Evolutionary conservation across 2,329 filamentous ascomycete species (phyloP).

Genomic region (Colletotrichum tanaceti): DNA sequence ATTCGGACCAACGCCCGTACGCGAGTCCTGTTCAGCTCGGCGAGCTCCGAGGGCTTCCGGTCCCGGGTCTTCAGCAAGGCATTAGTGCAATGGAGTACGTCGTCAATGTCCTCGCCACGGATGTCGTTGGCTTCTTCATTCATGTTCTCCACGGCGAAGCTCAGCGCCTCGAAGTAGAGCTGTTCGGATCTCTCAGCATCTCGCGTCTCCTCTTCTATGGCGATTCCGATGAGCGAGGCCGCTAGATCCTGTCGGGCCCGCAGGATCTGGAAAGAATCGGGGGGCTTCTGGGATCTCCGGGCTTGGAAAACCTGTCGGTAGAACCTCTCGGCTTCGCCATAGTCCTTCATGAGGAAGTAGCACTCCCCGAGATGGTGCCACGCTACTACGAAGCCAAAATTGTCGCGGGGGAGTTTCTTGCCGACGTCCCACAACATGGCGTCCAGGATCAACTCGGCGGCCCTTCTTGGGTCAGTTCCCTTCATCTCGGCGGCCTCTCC

Average conservation of each 20-base stretch:
- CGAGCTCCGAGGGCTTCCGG: constrained; percentile 3
- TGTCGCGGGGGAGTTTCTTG: constrained; percentile 8
- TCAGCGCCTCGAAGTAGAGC: constrained; percentile 2
- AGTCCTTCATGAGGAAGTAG: not conserved
- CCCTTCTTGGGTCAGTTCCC: not conserved
- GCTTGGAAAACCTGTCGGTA: constrained; percentile 10
- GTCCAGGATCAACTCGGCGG: constrained; percentile 6
- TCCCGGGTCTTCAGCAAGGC: not conserved
- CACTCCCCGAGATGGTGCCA: constrained; percentile 10
- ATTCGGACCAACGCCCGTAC: not conserved
- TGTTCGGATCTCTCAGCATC: not conserved
- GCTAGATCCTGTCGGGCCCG: not conserved
- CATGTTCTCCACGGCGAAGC: constrained; percentile 5
- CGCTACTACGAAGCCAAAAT: constrained; percentile 1
- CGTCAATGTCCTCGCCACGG: not conserved
- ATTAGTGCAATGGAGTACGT: constrained; percentile 8
- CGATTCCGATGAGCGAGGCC: not conserved
- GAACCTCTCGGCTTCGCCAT: not conserved
- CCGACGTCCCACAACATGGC: constrained; percentile 7
- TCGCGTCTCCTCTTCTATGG: not conserved
- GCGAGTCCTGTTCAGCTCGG: not conserved
- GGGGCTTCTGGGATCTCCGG: not conserved
- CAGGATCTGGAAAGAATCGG: not conserved
- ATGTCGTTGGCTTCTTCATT: not conserved
- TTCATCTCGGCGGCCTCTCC: not conserved